A percentile compares a stretch with the other conserved stretches of the same genome.
Conservation (phyloP, 2,329 filamentous ascomycete species). For the Fonsecaea nubica region DNA sequence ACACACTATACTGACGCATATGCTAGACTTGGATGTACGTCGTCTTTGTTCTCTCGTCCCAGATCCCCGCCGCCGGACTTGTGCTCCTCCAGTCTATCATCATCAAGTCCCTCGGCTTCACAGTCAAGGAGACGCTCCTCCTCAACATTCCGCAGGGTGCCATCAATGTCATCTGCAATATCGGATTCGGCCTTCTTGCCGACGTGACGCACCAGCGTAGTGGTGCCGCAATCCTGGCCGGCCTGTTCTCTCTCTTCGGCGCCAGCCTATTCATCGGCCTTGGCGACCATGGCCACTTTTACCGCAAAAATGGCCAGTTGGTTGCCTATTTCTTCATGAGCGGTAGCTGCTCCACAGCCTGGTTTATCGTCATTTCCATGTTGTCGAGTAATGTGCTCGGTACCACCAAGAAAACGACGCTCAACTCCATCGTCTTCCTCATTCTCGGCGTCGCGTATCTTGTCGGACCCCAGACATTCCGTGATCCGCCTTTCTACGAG, state of each 20-base stretch:
- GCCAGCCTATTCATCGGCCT: conserved; percentile 18
- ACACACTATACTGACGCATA: conserved; percentile 3
- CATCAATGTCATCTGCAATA: conserved; percentile 18
- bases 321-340: conserved; percentile 20
- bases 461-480: conserved; percentile 16
- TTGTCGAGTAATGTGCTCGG: conserved; percentile 17
- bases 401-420: conserved; percentile 20
- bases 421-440: conserved; percentile 19
- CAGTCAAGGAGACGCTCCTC: conserved; percentile 16
- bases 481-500: conserved; percentile 17
- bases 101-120: conserved; percentile 19
- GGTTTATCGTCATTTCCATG: conserved; percentile 19
- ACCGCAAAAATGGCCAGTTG: conserved; percentile 13
- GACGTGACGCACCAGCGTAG: conserved; percentile 16
- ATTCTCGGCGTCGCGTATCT: conserved; percentile 18
- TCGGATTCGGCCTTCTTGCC: conserved; percentile 11
- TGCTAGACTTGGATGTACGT: conserved; percentile 17
- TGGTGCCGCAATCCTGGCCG: conserved; percentile 10
- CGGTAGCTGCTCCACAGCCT: conserved; percentile 12
- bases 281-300: conserved; percentile 17
- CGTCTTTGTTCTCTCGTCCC: conserved; percentile 12
- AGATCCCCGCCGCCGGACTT: conserved; percentile 12
- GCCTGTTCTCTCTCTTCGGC: conserved; percentile 13
- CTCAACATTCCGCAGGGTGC: conserved; percentile 18
- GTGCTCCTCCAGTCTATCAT: conserved; percentile 19